Conservation (phyloP, 108 stramenopile species). For the Fragilariopsis cylindrus region DNA sequence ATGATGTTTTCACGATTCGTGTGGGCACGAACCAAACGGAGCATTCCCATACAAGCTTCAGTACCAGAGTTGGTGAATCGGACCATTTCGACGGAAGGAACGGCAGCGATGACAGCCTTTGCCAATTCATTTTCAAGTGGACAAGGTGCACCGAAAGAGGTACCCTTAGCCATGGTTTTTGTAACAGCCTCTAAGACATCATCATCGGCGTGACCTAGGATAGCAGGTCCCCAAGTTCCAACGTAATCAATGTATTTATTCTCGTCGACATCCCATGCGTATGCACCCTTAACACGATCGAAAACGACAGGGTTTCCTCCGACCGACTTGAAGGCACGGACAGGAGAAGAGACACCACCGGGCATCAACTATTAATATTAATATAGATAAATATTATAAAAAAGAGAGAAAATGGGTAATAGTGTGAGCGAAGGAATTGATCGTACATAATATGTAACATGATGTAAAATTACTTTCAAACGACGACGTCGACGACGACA, state of each 20-base stretch:
- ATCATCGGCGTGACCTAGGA: conserved; percentile 97
- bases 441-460: background rate
- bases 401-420: background rate
- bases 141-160: conserved; percentile 96
- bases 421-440: conserved; percentile 9
- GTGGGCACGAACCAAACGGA: conserved; percentile 96
- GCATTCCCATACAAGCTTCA: conserved; percentile 99
- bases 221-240: conserved; percentile 98
- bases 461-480: background rate
- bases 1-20: conserved; percentile 94
- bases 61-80: conserved; percentile 99
- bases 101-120: conserved; percentile 95
- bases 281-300: conserved; percentile 95
- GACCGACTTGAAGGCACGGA: conserved; percentile 97
- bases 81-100: conserved; percentile 99
- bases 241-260: conserved; percentile 96
- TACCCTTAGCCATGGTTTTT: conserved; percentile 95
- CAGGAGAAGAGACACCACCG: conserved; percentile 97
- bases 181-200: conserved; percentile 92
- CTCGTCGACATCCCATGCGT: conserved; percentile 99
- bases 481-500: background rate
- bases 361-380: conserved; percentile 87
- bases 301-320: conserved; percentile 98
- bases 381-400: conserved; percentile 1
- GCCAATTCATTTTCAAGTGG: conserved; percentile 95